Conservation (phyloP, 1,284 basidiomycete genomes). For the Apiotrichum akiyoshidainum region DNA sequence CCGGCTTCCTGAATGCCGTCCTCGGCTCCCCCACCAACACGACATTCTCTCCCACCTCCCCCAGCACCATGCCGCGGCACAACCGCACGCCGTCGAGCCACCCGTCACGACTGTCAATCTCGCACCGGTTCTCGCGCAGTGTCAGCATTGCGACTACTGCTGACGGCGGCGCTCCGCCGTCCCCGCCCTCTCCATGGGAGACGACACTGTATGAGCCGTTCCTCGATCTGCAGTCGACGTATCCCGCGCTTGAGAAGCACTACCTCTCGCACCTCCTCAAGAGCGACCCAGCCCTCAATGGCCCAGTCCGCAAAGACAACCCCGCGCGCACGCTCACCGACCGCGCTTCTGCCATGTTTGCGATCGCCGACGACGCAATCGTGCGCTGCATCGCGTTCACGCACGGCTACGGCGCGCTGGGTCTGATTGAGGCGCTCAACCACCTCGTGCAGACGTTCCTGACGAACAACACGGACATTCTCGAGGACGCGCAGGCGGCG, state of each 20-base stretch:
- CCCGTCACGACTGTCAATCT: constrained; percentile 22
- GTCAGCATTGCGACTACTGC: constrained; percentile 14
- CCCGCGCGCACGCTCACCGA: constrained; percentile 67
- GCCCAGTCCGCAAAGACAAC: constrained; percentile 52
- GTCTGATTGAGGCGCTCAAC: constrained; percentile 70
- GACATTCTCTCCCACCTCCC: constrained; percentile 8
- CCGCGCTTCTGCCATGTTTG: constrained; percentile 66
- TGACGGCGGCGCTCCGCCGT: not conserved
- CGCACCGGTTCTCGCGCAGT: constrained; percentile 37
- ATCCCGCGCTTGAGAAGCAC: constrained; percentile 68
- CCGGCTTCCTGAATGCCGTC: constrained; percentile 1
- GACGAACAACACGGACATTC: constrained; percentile 57
- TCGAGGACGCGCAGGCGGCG: constrained; percentile 11
- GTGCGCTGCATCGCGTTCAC: constrained; percentile 73
- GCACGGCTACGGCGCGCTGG: constrained; percentile 74
- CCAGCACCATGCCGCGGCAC: constrained; percentile 8
- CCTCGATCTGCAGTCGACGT: constrained; percentile 80
- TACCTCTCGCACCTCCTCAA: constrained; percentile 61
- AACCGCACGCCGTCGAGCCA: constrained; percentile 5
- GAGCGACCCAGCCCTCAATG: constrained; percentile 52
- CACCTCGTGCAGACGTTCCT: constrained; percentile 66
- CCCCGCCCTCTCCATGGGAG: constrained; percentile 61
- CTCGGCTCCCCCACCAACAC: constrained; percentile 3
- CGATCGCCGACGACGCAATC: constrained; percentile 73
- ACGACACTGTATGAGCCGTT: constrained; percentile 86